These are phyloP conservation scores for Chenopodium album DNA, from an alignment of 148 eudicot genomes.

Conservation along the genomic window DNA sequence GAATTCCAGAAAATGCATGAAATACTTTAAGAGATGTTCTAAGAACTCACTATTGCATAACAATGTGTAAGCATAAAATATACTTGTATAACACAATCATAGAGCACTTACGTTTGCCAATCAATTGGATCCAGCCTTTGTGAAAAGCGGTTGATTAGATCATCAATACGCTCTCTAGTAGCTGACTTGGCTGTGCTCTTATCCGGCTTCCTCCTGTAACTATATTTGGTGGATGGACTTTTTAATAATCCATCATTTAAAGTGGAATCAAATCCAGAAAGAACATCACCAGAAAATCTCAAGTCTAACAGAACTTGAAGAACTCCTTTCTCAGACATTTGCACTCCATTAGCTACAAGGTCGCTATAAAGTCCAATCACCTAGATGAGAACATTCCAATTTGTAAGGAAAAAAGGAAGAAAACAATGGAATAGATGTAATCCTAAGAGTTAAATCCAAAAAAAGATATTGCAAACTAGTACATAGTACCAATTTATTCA, in stretches of 20 bases:
- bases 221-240: constrained; percentile 42
- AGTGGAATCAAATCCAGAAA: constrained; percentile 66
- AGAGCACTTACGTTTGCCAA: constrained; percentile 80
- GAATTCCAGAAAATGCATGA: constrained; percentile 9
- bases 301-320: constrained; percentile 82
- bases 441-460: background rate
- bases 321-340: constrained; percentile 80
- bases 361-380: constrained; percentile 62
- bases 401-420: constrained; percentile 8
- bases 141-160: constrained; percentile 54
- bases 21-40: background rate
- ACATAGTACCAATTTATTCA: background rate
- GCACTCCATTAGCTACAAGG: constrained; percentile 44
- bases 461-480: background rate
- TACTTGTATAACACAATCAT: background rate
- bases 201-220: constrained; percentile 75
- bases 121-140: constrained; percentile 94
- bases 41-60: background rate
- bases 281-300: constrained; percentile 77
- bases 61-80: background rate
- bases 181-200: constrained; percentile 53
- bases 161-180: constrained; percentile 55
- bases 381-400: constrained; percentile 36
- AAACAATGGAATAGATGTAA: constrained; percentile 10
- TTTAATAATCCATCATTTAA: constrained; percentile 43